phyloP scores from a whole-genome alignment of 2,329 filamentous ascomycete genomes.

The Coleophoma cylindrospora region DNA sequence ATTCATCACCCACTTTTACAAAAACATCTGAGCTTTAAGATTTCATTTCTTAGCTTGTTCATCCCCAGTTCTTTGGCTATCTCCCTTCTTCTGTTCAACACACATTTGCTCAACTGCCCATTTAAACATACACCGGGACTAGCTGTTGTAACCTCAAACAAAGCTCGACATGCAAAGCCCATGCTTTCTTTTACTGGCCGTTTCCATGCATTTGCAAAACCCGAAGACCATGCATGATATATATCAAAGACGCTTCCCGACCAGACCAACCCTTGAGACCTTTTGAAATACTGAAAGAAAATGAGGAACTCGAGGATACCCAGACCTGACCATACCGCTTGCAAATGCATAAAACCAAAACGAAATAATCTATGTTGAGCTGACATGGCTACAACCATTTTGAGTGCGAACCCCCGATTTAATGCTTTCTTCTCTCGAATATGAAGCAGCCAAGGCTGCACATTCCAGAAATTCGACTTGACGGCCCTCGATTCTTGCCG shows the following conservation, averaged over 20 bases:
- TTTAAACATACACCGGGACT: background rate
- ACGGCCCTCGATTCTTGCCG: too few species aligned
- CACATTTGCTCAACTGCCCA: background rate
- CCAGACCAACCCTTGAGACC: background rate
- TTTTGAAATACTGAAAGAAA: background rate
- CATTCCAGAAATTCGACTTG: too few species aligned
- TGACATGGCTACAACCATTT: too few species aligned
- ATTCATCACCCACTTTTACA: background rate
- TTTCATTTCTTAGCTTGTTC: background rate
- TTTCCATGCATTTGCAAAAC: background rate
- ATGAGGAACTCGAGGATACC: background rate
- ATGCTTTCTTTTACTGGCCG: background rate
- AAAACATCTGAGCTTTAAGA: background rate
- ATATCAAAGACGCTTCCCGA: background rate
- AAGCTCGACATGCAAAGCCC: background rate
- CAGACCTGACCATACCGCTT: conserved; percentile 16
- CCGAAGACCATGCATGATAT: background rate
- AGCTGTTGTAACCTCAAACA: background rate
- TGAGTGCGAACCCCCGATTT: too few species aligned
- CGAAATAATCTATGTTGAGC: conserved; percentile 4
- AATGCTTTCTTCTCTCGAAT: too few species aligned
- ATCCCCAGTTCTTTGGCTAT: background rate
- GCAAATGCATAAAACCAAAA: conserved; percentile 24
- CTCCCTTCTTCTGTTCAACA: background rate
- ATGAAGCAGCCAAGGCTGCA: too few species aligned